Evolutionary conservation across 176 grass and related monocot species (phyloP).

Genomic region (Stipa capillata): DNA sequence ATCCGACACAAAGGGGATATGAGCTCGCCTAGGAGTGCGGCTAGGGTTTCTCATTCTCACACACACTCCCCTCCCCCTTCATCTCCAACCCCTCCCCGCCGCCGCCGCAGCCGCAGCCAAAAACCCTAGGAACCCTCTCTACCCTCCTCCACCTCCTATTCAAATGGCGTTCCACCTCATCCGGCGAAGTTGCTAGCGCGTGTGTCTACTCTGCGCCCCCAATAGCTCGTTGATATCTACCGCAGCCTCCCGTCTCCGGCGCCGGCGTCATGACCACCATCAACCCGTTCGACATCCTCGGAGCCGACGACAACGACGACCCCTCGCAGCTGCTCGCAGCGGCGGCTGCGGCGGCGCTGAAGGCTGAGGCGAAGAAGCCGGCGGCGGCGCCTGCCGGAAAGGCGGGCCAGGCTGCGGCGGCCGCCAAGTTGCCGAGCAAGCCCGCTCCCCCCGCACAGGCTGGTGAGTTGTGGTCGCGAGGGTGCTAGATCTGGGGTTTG

Average conservation of each 20-base stretch:
- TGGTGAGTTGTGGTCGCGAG: slow-evolving; percentile 28
- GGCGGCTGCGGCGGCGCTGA: slow-evolving; percentile 26
- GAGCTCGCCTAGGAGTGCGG: slow-evolving; percentile 35
- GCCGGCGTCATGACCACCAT: slow-evolving; percentile 37
- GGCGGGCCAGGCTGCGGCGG: slow-evolving; percentile 5
- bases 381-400: slow-evolving; percentile 28
- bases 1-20: slow-evolving; percentile 33
- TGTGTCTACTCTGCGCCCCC: background rate
- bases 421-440: slow-evolving; percentile 66
- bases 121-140: slow-evolving; percentile 30
- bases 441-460: slow-evolving; percentile 55
- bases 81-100: slow-evolving; percentile 15
- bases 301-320: slow-evolving; percentile 79
- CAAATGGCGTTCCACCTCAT: slow-evolving; percentile 31
- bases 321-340: slow-evolving; percentile 52
- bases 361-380: slow-evolving; percentile 34
- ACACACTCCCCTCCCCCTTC: background rate
- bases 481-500: slow-evolving; percentile 10
- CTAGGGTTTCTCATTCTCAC: slow-evolving; percentile 69
- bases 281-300: slow-evolving; percentile 71
- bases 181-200: slow-evolving; percentile 21
- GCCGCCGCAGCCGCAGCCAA: slow-evolving; percentile 24
- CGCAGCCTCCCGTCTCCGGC: background rate
- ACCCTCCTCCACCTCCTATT: background rate
- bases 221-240: background rate